These are phyloP conservation scores for Persicaria tinctoria DNA, from an alignment of 148 eudicot species.

Conservation along the genomic window DNA sequence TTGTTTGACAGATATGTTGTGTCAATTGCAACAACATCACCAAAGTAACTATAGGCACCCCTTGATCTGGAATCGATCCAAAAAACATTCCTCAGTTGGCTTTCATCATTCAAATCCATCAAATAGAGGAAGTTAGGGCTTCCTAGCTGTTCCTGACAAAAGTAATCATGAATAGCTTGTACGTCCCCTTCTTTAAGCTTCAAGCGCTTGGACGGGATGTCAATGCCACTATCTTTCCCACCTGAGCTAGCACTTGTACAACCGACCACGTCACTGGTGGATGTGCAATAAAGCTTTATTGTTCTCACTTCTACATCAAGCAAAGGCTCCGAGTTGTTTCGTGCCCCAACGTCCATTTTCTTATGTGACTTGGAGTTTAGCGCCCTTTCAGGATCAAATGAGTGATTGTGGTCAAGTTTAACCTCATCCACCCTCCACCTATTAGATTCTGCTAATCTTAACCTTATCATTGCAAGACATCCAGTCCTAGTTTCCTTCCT, in stretches of 20 bases:
- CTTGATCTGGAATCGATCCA: slow-evolving; percentile 79
- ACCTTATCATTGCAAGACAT: slow-evolving; percentile 79
- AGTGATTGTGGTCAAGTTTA: slow-evolving; percentile 82
- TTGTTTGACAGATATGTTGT: slow-evolving; percentile 50
- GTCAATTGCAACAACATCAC: slow-evolving; percentile 66
- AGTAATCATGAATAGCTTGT: slow-evolving; percentile 38
- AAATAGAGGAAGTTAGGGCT: slow-evolving; percentile 68
- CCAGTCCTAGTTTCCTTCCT: slow-evolving; percentile 92
- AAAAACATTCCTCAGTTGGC: slow-evolving; percentile 59
- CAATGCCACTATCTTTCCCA: slow-evolving; percentile 28
- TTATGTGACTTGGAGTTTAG: slow-evolving; percentile 70
- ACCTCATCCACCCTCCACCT: slow-evolving; percentile 86
- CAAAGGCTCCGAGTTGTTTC: slow-evolving; percentile 46
- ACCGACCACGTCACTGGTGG: slow-evolving; percentile 32
- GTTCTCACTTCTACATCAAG: slow-evolving; percentile 65
- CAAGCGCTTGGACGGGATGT: slow-evolving; percentile 30
- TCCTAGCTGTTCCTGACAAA: slow-evolving; percentile 46
- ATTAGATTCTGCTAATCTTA: slow-evolving; percentile 55
- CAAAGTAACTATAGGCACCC: slow-evolving; percentile 62
- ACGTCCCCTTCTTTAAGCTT: slow-evolving; percentile 46
- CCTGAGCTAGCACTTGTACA: slow-evolving; percentile 28
- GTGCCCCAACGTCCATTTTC: slow-evolving; percentile 47
- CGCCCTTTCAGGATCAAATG: slow-evolving; percentile 65
- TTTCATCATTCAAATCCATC: slow-evolving; percentile 72
- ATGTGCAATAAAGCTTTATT: slow-evolving; percentile 62